These are phyloP conservation scores for Fusarium sp. DNA, from an alignment of 2,329 filamentous ascomycete genomes.

Conservation along the genomic window DNA sequence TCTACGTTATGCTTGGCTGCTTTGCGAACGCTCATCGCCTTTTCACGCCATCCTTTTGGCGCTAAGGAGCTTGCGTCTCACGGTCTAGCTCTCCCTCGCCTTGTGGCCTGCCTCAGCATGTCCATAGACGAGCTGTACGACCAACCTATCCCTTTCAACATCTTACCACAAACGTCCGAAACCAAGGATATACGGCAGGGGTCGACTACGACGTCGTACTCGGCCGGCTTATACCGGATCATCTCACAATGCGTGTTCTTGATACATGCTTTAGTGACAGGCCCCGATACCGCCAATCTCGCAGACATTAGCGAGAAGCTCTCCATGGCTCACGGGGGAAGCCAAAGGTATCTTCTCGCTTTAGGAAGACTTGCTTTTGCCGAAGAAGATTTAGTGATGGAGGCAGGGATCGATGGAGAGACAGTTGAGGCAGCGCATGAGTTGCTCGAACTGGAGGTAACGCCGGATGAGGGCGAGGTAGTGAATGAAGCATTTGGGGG, in stretches of 20 bases:
- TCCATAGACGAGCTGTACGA: constrained; percentile 81
- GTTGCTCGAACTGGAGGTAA: constrained; percentile 81
- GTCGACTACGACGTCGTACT: constrained; percentile 30
- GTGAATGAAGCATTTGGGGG: constrained; percentile 54
- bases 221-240: constrained; percentile 52
- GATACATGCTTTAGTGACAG: constrained; percentile 62
- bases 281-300: constrained; percentile 54
- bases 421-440: constrained; percentile 84
- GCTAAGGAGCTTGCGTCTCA: constrained; percentile 73
- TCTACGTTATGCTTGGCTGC: constrained; percentile 57
- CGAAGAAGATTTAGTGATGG: constrained; percentile 79
- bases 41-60: constrained; percentile 71
- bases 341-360: constrained; percentile 83
- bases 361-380: constrained; percentile 87
- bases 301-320: constrained; percentile 77
- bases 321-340: constrained; percentile 72
- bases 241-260: constrained; percentile 60
- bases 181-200: neutral
- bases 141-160: constrained; percentile 55
- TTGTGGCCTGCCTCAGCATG: constrained; percentile 71
- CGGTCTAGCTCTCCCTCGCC: constrained; percentile 73
- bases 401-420: constrained; percentile 78
- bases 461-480: constrained; percentile 71
- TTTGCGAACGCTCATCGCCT: constrained; percentile 65
- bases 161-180: constrained; percentile 41